These are phyloP conservation scores for Byssoonygena ceratinophila DNA, from an alignment of 2,329 filamentous ascomycete species.

Conservation along the genomic window DNA sequence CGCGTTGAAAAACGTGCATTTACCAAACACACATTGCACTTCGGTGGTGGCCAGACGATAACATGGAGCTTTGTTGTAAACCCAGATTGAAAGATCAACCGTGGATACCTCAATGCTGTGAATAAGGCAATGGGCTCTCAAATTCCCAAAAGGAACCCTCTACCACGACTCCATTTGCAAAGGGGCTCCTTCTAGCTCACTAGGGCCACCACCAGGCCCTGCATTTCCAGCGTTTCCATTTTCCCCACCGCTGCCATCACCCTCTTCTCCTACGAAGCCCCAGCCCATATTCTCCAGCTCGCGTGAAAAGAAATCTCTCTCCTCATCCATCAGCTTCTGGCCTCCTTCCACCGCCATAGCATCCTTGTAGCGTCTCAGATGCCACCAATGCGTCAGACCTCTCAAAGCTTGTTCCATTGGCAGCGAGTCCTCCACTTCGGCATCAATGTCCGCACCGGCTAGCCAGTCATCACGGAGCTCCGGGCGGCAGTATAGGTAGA, in stretches of 20 bases:
- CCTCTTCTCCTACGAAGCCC: conserved; percentile 34
- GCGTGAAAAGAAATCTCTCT: conserved; percentile 67
- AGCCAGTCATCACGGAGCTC: conserved; percentile 94
- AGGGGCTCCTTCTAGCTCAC: conserved; percentile 24
- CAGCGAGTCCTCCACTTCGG: conserved; percentile 83
- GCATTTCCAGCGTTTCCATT: conserved; percentile 22
- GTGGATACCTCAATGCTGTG: no score
- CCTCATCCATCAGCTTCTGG: conserved; percentile 53
- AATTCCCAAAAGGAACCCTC: not conserved
- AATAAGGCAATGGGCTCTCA: no score
- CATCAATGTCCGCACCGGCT: conserved; percentile 76
- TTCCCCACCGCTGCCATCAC: conserved; percentile 23
- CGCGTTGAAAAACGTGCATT: no score
- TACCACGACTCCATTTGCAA: conserved; percentile 30
- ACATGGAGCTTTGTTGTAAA: no score
- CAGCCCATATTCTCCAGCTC: conserved; percentile 63
- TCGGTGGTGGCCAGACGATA: no score
- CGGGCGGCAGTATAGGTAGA: conserved; percentile 86
- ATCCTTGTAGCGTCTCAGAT: conserved; percentile 70
- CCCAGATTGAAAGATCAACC: no score
- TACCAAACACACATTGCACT: no score
- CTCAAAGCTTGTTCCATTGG: conserved; percentile 84
- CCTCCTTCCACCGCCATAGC: conserved; percentile 50
- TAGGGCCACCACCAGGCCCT: conserved; percentile 17
- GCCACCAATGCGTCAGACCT: conserved; percentile 89